Conservation (phyloP, 345 rosid genomes). For the Pistacia integerrima region DNA sequence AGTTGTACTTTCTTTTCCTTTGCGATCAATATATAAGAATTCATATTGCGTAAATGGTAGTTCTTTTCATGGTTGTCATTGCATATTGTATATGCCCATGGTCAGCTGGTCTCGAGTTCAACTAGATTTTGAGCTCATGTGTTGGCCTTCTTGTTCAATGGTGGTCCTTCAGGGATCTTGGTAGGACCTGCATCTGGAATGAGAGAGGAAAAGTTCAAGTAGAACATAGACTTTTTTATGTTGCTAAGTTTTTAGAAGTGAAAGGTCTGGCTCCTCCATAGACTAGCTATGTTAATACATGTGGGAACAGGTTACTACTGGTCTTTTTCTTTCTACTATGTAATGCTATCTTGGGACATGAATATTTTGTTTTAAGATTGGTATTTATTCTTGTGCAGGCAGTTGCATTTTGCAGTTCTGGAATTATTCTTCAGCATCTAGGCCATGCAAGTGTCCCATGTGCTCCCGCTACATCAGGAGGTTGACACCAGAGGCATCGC, state of each 20-base stretch:
- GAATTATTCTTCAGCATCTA: constrained; percentile 76
- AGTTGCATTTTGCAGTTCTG: constrained; percentile 84
- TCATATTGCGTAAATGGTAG: background rate
- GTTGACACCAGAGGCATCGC: constrained; percentile 58
- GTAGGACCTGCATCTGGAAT: background rate
- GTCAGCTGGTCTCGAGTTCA: background rate
- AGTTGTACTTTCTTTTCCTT: background rate
- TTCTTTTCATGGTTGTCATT: background rate
- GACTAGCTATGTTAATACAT: background rate
- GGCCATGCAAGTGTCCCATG: constrained; percentile 92
- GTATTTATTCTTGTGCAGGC: constrained; percentile 40
- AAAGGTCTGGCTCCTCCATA: background rate
- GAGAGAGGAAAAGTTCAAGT: background rate
- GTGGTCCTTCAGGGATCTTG: background rate
- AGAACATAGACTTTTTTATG: background rate
- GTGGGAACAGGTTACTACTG: background rate
- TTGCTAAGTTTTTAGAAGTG: background rate
- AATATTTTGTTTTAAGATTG: background rate
- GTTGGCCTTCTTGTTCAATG: background rate
- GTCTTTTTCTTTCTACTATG: background rate
- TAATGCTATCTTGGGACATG: background rate
- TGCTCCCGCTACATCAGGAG: constrained; percentile 58
- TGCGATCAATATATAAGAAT: background rate
- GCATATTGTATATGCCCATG: background rate
- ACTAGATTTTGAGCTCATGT: background rate